Evolutionary conservation across 768 basidiomycete genomes (phyloP), one percentile per base, ranked within the genome.

Genomic region (Suillus spraguei): DNA sequence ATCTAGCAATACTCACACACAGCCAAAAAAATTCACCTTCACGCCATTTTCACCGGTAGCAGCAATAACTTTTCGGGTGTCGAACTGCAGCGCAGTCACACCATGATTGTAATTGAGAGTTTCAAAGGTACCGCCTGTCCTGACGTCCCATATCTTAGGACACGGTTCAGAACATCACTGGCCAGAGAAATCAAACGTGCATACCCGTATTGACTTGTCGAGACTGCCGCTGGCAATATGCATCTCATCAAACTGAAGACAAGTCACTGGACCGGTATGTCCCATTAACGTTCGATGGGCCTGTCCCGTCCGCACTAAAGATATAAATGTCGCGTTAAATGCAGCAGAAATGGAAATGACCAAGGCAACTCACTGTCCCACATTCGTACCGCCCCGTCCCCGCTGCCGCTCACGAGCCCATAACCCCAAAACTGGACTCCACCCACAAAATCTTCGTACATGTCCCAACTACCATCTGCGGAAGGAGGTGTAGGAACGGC

Each of bases 371-470:
- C 72, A 97, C 95, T 98, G 72, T 99, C 97, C 97, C 97, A 99
- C 96, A 99, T 98, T 67, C 97, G 80, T 36, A 99, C 96, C 3
- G 92, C 97, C 42, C 97, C 95, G 74, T 99, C 97, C 1, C 95
- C 96, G 69, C 95, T 97, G 2, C 96, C 97, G 68, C 95, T 97
- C 5, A 98, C 95, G 41, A 99, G 84, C 1, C 95, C 97, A 73
- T 97, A 97, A 4, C 95, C 96, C 97, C 97, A 99, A 74, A 98
- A 98, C 74, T 99, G 97, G 49, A 99, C 91, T 4, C 92, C 94
- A 3, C 97, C 97, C 9, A 99, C 95, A 72, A 97, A 99, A 75
- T 99, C 96, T 74, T 95, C 88, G 74, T 97, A 97, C 85, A 94
- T 88, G 64, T 97, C 95, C 89, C 92, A 94, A 63, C 86, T 91